Evolutionary conservation across 371 early-diverging fungal species (phyloP), one percentile per base, ranked within the genome.

Genomic region (Mucor saturninus): DNA sequence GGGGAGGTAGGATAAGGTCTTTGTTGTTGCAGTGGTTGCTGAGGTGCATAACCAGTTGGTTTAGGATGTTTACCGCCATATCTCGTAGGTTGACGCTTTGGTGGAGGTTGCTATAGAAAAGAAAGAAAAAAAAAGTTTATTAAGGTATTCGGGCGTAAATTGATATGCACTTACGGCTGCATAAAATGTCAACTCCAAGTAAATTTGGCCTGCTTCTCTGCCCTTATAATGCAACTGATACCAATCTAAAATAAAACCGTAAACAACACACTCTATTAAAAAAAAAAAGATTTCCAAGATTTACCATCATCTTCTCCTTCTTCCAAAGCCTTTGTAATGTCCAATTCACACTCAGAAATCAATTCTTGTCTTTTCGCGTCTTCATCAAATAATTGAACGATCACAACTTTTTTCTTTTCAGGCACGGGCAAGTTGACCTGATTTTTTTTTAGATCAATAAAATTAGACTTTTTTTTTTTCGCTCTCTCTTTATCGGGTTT

Each of bases 261-360:
- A 21, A 21, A 21, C 21, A 21, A 21, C 21, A 37, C 54, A 32
- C 45, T 1, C 29, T 55, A 40, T 15, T 11, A 54, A 39, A 14
- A 52, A 21, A 53, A 45, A 61, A 21, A 56, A 29, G 28, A 30
- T 40, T 51, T 30, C 43, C 2, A 21, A 30, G 8, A 54, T 53
- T 71, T 78, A 87, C 90, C 83, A 66, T 91, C 90, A 8, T 81
- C 76, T 61, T 90, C 90, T 28, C 90, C 91, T 35, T 83, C 77
- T 15, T 73, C 80, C 32, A 89, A 66, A 4, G 90, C 85, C 37
- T 79, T 81, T 11, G 77, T 59, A 60, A 89, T 68, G 73, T 91
- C 89, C 40, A 91, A 70, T 8, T 84, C 79, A 46, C 83, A 79
- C 54, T 88, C 86, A 28, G 87, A 87, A 55, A 91, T 90, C 42